Evolutionary conservation across 2,329 filamentous ascomycete genomes (phyloP), one percentile per base, ranked within the genome.

Genomic region (Drechslerella coelobrocha): DNA sequence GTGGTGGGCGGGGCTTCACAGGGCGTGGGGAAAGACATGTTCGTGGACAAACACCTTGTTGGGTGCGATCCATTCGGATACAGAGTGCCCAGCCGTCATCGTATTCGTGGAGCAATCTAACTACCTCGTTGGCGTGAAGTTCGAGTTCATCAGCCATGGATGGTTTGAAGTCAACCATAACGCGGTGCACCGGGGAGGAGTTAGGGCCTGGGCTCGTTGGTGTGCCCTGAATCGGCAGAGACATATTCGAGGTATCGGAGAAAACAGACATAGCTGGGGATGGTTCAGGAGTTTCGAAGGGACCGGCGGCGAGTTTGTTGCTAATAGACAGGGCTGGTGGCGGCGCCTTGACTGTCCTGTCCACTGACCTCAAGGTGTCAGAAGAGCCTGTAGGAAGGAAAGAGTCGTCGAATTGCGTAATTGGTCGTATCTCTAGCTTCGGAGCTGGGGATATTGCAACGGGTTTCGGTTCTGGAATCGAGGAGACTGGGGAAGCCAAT

Each of bases 51-150:
- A 97, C 94, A 82, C 94, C 94, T 82, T 97, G 92, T 76, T 90
- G 84, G 71, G 91, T 92, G 73, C 92, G 89, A 79, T 97, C 92
- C 76, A 97, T 88, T 74, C 89, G 89, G 75, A 92, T 89, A 79
- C 92, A 97, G 61, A 97, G 90, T 77, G 92, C 91, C 94, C 94
- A 99, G 76, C 94, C 94, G 80, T 99, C 94, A 78, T 99, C 94
- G 76, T 97, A 99, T 80, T 96, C 92, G 77, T 97, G 93, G 56
- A 97, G 83, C 73, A 99, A 82, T 73, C 93, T 86, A 54, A 97
- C 91, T 52, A 99, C 83, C 73, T 95, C 88, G 56, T 94, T 94
- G 65, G 88, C 86, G 73, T 83, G 85, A 47, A 99, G 84, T 73
- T 87, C 89, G 77, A 99, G 83, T 80, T 99, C 94, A 77, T 99